These are phyloP conservation scores for Lichtheimia ornata DNA, from an alignment of 371 early-diverging fungal species.

Conservation along the genomic window DNA sequence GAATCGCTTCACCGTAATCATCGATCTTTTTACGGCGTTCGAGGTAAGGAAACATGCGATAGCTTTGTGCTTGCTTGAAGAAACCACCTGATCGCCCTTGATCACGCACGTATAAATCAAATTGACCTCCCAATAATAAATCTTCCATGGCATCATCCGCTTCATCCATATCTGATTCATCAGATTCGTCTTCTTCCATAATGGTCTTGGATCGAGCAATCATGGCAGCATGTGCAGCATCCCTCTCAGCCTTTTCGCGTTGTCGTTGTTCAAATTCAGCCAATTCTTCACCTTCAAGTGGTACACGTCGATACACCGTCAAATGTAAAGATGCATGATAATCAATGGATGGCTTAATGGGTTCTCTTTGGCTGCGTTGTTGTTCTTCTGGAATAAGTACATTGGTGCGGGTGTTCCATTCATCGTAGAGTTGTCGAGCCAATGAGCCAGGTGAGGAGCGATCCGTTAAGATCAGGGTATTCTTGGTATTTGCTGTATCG, in stretches of 20 bases:
- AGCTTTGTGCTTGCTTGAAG: conserved; percentile 81
- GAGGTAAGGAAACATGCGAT: conserved; percentile 87
- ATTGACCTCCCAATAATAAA: conserved; percentile 54
- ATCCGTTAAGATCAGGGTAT: conserved; percentile 79
- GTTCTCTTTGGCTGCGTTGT: conserved; percentile 15
- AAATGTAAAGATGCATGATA: conserved; percentile 47
- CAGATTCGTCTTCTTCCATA: conserved; percentile 77
- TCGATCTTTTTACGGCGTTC: conserved; percentile 84
- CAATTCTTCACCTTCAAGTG: conserved; percentile 89
- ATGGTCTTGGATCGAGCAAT: conserved; percentile 66
- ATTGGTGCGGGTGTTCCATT: conserved; percentile 55
- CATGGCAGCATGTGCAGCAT: conserved; percentile 75
- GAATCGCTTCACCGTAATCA: conserved; percentile 95
- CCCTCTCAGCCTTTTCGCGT: conserved; percentile 66
- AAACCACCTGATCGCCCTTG: conserved; percentile 68
- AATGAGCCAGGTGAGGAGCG: conserved; percentile 75
- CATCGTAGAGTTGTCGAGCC: conserved; percentile 69
- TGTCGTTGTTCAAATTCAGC: conserved; percentile 64
- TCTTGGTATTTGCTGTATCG: conserved; percentile 21
- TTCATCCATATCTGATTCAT: conserved; percentile 66
- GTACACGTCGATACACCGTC: conserved; percentile 59
- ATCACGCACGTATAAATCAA: conserved; percentile 84
- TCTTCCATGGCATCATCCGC: conserved; percentile 61
- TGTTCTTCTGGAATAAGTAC: conserved; percentile 5
- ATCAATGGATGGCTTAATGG: conserved; percentile 49